These are phyloP conservation scores for Ogataea hybrid DNA, from an alignment of 1,139 yeast genomes.

Conservation along the genomic window DNA sequence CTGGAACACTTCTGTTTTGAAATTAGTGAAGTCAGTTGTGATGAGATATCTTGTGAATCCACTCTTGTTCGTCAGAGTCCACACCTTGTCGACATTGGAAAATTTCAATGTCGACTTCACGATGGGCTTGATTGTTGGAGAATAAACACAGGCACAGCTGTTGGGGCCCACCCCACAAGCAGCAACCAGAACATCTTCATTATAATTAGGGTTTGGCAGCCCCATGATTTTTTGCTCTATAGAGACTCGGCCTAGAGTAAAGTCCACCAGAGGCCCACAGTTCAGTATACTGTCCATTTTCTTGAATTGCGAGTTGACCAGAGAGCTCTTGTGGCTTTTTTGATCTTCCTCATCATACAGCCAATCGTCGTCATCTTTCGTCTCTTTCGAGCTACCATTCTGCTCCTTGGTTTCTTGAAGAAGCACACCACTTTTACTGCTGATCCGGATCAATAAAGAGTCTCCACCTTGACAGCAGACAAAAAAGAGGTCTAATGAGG, in stretches of 20 bases:
- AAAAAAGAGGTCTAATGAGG: conserved; percentile 34
- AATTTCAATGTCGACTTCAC: conserved; percentile 73
- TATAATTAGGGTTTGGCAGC: conserved; percentile 62
- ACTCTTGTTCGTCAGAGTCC: conserved; percentile 53
- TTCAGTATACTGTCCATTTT: conserved; percentile 57
- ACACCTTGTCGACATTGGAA: conserved; percentile 70
- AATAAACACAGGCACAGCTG: conserved; percentile 54
- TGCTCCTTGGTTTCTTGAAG: conserved; percentile 16
- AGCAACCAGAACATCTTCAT: conserved; percentile 66
- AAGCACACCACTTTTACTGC: conserved; percentile 9
- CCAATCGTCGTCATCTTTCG: conserved; percentile 35
- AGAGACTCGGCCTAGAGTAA: conserved; percentile 64
- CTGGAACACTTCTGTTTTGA: conserved; percentile 70
- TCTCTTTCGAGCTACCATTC: conserved; percentile 18
- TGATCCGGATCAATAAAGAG: conserved; percentile 27
- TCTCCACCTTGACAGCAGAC: conserved; percentile 46
- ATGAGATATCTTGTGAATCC: conserved; percentile 55
- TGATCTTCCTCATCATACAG: conserved; percentile 36
- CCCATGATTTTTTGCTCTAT: conserved; percentile 57
- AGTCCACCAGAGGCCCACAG: conserved; percentile 73
- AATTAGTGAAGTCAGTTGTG: conserved; percentile 66
- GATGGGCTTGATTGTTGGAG: conserved; percentile 62
- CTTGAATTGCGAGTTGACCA: conserved; percentile 36
- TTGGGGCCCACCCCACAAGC: conserved; percentile 64
- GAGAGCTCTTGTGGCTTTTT: conserved; percentile 22